Percentiles rank a stretch among this genome's conserved stretches.
Conservation (phyloP, 805 yeast genomes). For the Cyberlindnera xishuangbannaensis region DNA sequence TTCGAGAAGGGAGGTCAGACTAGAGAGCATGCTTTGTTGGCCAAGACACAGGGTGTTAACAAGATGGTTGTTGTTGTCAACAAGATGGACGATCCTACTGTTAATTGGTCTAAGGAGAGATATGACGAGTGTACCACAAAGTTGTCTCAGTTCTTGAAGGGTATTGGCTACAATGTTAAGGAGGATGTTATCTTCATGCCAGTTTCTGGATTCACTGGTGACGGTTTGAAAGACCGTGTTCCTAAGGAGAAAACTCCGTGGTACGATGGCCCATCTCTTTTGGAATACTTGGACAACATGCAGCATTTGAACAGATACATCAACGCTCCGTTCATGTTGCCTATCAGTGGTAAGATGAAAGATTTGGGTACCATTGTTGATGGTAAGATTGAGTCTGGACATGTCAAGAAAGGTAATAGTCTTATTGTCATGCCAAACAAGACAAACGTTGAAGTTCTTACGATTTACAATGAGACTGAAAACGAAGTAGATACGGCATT, state of each 20-base stretch:
- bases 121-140: conserved; percentile 92
- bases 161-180: conserved; percentile 81
- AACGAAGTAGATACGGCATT: conserved; percentile 83
- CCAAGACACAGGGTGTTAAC: conserved; percentile 98
- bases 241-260: conserved; percentile 71
- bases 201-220: conserved; percentile 96
- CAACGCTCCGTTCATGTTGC: conserved; percentile 96
- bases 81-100: conserved; percentile 99
- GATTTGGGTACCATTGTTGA: conserved; percentile 97
- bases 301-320: conserved; percentile 77
- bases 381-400: conserved; percentile 97
- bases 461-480: conserved; percentile 93
- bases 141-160: conserved; percentile 70
- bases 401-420: conserved; percentile 69
- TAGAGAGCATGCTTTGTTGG: conserved; percentile 94
- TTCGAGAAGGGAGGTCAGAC: conserved; percentile 99
- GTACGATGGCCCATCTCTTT: conserved; percentile 89
- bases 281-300: conserved; percentile 85
- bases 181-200: conserved; percentile 92
- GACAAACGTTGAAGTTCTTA: conserved; percentile 72
- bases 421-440: conserved; percentile 92
- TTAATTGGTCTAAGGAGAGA: conserved; percentile 91
- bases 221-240: conserved; percentile 88
- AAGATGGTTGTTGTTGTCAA: conserved; percentile 88
- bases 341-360: conserved; percentile 89